Conservation (phyloP, 2,329 filamentous ascomycete species). For the Fusarium ramigenum region DNA sequence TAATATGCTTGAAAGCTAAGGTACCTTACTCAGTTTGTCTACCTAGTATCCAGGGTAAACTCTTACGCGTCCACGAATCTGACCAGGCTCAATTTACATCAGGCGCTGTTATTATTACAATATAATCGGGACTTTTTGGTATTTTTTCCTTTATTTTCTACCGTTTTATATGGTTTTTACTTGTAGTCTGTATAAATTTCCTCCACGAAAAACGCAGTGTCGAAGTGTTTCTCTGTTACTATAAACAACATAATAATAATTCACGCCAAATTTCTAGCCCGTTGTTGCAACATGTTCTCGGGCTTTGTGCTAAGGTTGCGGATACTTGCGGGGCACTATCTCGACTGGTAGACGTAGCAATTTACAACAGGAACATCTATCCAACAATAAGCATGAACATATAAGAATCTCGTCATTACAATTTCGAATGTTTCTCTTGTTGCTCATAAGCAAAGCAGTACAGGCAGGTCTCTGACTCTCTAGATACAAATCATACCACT, state of each 20-base stretch:
- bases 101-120: too few species aligned
- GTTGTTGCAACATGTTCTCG: slow-evolving; percentile 2
- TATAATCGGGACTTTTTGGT: not conserved
- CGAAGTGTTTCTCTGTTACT: not conserved
- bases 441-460: not conserved
- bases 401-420: slow-evolving; percentile 7
- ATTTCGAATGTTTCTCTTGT: not conserved
- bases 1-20: not conserved
- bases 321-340: slow-evolving; percentile 10
- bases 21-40: not conserved
- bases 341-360: not conserved
- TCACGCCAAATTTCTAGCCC: not conserved
- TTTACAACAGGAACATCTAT: not conserved
- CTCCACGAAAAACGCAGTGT: not conserved
- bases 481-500: slow-evolving; percentile 18
- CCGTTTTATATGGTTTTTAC: not conserved
- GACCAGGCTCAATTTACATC: not conserved
- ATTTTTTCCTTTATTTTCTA: not conserved
- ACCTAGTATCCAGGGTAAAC: not conserved
- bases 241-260: not conserved
- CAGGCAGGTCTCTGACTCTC: not conserved
- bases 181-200: not conserved
- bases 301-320: not conserved
- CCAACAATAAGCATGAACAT: not conserved
- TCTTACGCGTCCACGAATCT: slow-evolving; percentile 6